Evolutionary conservation across 768 basidiomycete species (phyloP), one percentile per base, ranked within the genome.

Genomic region (Russula ochroleuca): DNA sequence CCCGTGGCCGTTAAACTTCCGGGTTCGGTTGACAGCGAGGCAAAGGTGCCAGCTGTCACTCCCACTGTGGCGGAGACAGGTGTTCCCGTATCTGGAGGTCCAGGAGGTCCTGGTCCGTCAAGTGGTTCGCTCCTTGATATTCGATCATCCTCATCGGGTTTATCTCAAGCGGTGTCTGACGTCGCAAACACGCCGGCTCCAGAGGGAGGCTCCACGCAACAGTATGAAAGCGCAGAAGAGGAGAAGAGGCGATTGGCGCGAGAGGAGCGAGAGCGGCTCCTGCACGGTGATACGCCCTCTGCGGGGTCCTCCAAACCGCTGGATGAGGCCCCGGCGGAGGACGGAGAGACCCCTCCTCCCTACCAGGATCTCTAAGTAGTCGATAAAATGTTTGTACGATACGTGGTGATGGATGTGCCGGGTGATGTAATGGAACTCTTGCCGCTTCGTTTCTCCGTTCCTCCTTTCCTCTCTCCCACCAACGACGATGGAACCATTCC

Each of bases 11-110:
- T 73, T 5, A 65, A 70, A 48, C 61, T 70, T 38, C 74, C 79
- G 8, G 71, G 74, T 41, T 72, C 76, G 6, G 37, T 59, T 11
- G 73, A 73, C 33, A 70, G 73, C 7, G 58, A 64, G 3, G 67
- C 69, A 51, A 68, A 70, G 25, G 66, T 75, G 47, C 74, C 80
- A 10, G 67, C 73, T 33, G 72, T 72, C n/a, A 75, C 75, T 9
- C 87, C 86, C 5, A 90, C 87, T 4, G 79, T 92, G 8, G 86
- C 89, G 11, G 89, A 90, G 72, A 89, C 89, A 0, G 88, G 87
- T 14, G 75, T 88, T n/a, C 88, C 87, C 19, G 75, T 88, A n/a
- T 73, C 79, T 19, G 84, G 85, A 4, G 82, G 85, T 19, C 75
- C 78, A 4, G 73, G 70, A 0, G 88, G 87, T 9, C 85, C 87